These are phyloP conservation scores for Vitis rupestris DNA, from an alignment of 164 flowering plant species.

Conservation along the genomic window DNA sequence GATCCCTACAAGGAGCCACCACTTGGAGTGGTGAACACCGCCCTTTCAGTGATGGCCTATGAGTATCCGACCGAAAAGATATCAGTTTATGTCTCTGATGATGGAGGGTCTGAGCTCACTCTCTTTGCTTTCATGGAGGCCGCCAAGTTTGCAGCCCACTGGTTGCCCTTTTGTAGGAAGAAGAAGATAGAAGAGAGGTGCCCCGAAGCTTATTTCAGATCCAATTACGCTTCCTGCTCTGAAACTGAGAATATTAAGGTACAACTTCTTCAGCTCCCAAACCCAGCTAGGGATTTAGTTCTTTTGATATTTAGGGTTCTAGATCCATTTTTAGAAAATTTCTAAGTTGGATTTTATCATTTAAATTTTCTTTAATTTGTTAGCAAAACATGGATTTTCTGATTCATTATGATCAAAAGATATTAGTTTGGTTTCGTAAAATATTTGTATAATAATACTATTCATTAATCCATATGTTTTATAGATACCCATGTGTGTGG, in stretches of 20 bases:
- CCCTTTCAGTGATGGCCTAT: slow-evolving; percentile 59
- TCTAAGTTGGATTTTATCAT: too few relatives aligned
- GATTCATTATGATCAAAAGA: too few relatives aligned
- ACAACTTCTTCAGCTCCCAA: not conserved
- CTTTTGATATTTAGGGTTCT: too few relatives aligned
- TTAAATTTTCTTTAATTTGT: too few relatives aligned
- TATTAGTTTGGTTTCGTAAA: too few relatives aligned
- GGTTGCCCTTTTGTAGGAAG: slow-evolving; percentile 63
- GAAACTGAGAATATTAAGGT: slow-evolving; percentile 47
- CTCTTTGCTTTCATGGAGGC: slow-evolving; percentile 66
- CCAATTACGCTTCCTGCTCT: slow-evolving; percentile 4
- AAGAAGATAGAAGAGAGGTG: slow-evolving; percentile 32
- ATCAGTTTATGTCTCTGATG: slow-evolving; percentile 62
- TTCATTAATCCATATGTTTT: too few relatives aligned
- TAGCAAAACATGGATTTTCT: too few relatives aligned
- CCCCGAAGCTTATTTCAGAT: slow-evolving; percentile 42
- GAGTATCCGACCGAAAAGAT: slow-evolving; percentile 61
- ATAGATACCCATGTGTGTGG: too few relatives aligned
- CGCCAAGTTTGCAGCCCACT: slow-evolving; percentile 45
- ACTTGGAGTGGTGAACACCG: slow-evolving; percentile 47
- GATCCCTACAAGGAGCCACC: slow-evolving; percentile 74
- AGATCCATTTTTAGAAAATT: too few relatives aligned
- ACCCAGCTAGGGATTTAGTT: too few relatives aligned
- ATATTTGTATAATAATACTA: too few relatives aligned
- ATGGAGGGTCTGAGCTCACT: slow-evolving; percentile 58